Conservation (phyloP, 306 rosid species). For the Amphicarpaea edgeworthii region DNA sequence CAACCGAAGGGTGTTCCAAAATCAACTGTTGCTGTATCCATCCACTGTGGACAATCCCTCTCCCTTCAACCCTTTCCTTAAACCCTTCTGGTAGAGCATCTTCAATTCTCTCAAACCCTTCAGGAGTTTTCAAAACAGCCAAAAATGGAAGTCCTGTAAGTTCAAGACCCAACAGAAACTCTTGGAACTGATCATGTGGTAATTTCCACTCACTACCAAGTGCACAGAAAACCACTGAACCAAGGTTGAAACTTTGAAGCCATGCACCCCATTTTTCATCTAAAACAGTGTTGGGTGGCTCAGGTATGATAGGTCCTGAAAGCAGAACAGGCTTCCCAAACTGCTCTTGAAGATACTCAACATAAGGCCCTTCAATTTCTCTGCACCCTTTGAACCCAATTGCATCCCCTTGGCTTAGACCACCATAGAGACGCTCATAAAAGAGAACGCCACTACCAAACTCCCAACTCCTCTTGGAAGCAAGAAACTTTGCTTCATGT, state of each 20-base stretch:
- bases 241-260: conserved; percentile 38
- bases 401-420: conserved; percentile 36
- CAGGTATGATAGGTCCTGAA: conserved; percentile 51
- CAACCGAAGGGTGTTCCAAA: conserved; percentile 62
- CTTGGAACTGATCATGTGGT: conserved; percentile 31
- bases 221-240: conserved; percentile 43
- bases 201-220: conserved; percentile 45
- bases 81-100: conserved; percentile 51
- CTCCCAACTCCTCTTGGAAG: neutral
- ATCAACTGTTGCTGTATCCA: conserved; percentile 74
- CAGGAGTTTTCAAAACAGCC: conserved; percentile 36
- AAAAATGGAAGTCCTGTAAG: conserved; percentile 45
- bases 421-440: neutral
- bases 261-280: conserved; percentile 40
- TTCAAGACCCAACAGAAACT: conserved; percentile 50
- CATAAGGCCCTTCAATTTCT: conserved; percentile 50
- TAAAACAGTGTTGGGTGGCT: conserved; percentile 2
- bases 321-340: conserved; percentile 42
- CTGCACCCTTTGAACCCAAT: conserved; percentile 46
- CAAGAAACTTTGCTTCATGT: conserved; percentile 35
- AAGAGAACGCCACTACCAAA: conserved; percentile 50
- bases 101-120: conserved; percentile 45
- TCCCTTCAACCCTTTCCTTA: conserved; percentile 42
- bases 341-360: conserved; percentile 25
- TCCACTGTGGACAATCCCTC: conserved; percentile 49